A percentile compares a stretch with the other conserved stretches of the same genome.
Conservation (phyloP, 2,329 filamentous ascomycete genomes). For the Cladophialophora chaetospira region DNA sequence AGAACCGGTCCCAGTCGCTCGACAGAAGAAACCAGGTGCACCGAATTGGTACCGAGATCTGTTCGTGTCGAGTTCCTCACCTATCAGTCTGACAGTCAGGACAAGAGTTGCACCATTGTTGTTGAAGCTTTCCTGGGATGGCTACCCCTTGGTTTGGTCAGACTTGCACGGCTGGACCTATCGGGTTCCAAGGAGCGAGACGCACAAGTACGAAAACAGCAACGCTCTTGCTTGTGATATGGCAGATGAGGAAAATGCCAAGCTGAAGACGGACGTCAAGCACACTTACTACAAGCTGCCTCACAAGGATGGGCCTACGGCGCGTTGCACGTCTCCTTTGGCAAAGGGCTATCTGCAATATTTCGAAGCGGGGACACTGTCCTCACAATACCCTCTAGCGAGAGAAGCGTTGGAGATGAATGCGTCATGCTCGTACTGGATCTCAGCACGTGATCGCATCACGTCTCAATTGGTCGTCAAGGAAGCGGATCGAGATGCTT, state of each 20-base stretch:
- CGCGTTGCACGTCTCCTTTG: conserved; percentile 82
- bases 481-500: conserved; percentile 58
- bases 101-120: conserved; percentile 85
- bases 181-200: conserved; percentile 65
- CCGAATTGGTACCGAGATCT: conserved; percentile 95
- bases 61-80: conserved; percentile 67
- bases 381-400: conserved; percentile 84
- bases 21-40: conserved; percentile 93
- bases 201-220: conserved; percentile 66
- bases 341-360: conserved; percentile 88
- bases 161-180: conserved; percentile 94
- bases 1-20: conserved; percentile 71
- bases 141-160: conserved; percentile 88
- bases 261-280: conserved; percentile 65
- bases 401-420: conserved; percentile 98
- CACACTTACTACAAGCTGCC: conserved; percentile 88
- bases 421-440: conserved; percentile 98
- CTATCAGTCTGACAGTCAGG: conserved; percentile 78
- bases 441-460: conserved; percentile 90
- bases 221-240: conserved; percentile 76
- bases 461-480: conserved; percentile 95
- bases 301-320: conserved; percentile 88
- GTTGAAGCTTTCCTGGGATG: conserved; percentile 83
- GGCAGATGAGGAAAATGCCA: conserved; percentile 68
- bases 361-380: conserved; percentile 85